phyloP scores from a whole-genome alignment of 2,329 filamentous ascomycete species.

The Aotearoamyces nothofagi region DNA sequence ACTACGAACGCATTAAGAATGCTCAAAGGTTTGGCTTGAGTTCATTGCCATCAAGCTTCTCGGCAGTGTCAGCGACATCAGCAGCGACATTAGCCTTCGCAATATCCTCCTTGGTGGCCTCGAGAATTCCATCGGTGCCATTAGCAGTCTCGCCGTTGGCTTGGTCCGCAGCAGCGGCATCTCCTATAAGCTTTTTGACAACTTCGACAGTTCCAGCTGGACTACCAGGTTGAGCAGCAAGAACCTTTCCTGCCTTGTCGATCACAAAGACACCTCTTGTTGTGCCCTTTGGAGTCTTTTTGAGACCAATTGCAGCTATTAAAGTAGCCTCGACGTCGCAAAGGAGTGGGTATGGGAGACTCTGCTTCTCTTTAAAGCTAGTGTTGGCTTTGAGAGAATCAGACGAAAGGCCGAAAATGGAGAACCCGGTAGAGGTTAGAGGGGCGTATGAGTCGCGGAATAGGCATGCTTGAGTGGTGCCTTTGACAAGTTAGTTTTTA shows the following conservation, averaged over 20 bases:
- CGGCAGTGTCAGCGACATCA: conserved; percentile 30
- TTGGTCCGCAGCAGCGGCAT: conserved; percentile 12
- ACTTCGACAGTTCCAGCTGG: conserved; percentile 65
- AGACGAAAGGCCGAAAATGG: conserved; percentile 78
- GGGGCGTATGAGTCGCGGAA: conserved; percentile 76
- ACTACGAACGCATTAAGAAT: no score
- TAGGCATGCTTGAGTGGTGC: conserved; percentile 83
- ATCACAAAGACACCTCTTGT: conserved; percentile 79
- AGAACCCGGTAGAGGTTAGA: conserved; percentile 63
- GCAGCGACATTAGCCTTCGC: conserved; percentile 17
- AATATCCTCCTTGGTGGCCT: conserved; percentile 12
- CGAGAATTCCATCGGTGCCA: conserved; percentile 9
- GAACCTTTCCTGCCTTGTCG: conserved; percentile 66
- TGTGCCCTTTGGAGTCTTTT: conserved; percentile 70
- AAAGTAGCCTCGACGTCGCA: conserved; percentile 65
- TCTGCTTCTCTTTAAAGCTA: conserved; percentile 83
- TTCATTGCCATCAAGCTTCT: conserved; percentile 16
- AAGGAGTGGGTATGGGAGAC: conserved; percentile 73
- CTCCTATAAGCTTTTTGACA: conserved; percentile 53
- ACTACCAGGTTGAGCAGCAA: conserved; percentile 59
- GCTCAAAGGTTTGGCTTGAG: no score
- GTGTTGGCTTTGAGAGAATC: conserved; percentile 88
- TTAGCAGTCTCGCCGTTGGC: conserved; percentile 8
- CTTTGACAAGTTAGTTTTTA: conserved; percentile 27
- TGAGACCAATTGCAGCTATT: conserved; percentile 77